A percentile compares a stretch with the other conserved stretches of the same genome.
phyloP scores from a whole-genome alignment of 73 alveolate species.

The Urostyla sp. region DNA sequence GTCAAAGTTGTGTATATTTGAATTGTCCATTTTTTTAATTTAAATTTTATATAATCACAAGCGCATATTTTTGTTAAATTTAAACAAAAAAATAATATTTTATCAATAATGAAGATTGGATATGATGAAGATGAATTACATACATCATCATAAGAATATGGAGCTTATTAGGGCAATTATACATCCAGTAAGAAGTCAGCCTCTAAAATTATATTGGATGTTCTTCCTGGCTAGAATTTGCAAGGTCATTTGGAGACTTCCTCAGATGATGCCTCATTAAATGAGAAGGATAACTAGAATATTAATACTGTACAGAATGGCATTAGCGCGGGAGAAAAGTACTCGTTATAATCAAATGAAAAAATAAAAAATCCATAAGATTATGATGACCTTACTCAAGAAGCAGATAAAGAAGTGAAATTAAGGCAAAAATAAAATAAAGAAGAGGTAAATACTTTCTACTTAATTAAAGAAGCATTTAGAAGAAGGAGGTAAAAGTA shows the following conservation, averaged over 20 bases:
- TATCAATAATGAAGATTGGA: neutral
- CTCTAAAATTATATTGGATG: neutral
- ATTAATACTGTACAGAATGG: neutral
- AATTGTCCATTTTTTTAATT: neutral
- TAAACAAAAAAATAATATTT: neutral
- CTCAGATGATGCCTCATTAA: neutral
- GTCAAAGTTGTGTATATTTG: neutral
- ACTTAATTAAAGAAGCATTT: neutral
- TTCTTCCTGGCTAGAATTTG: neutral
- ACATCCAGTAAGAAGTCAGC: neutral
- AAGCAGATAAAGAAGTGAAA: constrained; percentile 2
- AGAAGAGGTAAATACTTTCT: neutral
- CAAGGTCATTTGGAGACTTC: neutral
- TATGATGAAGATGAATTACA: no score
- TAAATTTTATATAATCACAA: neutral
- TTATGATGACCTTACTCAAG: neutral
- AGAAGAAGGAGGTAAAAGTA: neutral
- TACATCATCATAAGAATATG: no score
- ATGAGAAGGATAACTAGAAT: neutral
- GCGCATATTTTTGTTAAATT: neutral
- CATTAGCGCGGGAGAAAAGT: neutral
- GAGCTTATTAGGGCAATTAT: no score
- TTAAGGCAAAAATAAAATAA: neutral
- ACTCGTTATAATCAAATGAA: neutral
- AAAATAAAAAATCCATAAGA: no score